Evolutionary conservation across 495 filamentous ascomycete genomes (phyloP), one percentile per base, ranked within the genome.

Genomic region (Eremomyces bilateralis): DNA sequence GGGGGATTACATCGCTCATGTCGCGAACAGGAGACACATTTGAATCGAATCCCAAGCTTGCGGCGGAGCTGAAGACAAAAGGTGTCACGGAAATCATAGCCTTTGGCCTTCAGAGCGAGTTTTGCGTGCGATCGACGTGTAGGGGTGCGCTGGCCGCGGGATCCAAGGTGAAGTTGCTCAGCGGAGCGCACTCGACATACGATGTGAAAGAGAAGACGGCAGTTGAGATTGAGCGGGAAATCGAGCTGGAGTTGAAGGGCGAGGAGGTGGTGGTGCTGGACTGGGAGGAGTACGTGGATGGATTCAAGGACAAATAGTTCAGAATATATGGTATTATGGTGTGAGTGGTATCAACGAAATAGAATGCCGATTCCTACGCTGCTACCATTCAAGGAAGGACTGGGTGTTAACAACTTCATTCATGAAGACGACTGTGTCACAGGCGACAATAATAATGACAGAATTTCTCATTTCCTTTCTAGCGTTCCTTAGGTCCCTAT

Each of bases 111-210:
- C 53, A 56, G 42, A 53, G 51, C 36, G 53, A 56, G 37, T 45
- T 39, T 31, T 56, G 53, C 36, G 53, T 56, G 2, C 35, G 47
- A 34, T 27, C 24, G 5, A 53, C 50, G 1, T 51, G 47, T 30
- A 29, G 12, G 3, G 51, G 51, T 12, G 53, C 51, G 2, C 38
- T 53, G 1, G 37, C 21, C 0, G 47, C 49, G 0, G 50, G 53
- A 0, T 50, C 54, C 34, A 28, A 32, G 1, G 51, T 56, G 3
- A 43, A 41, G 1, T 4, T 56, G 19, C 40, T 56, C 1, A 29
- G 33, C 1, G 51, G 53, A 4, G 53, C 53, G 3, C 53, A 56
- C 34, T 56, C 53, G 4, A 56, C 53, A 4, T 56, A 56, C 31
- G 37, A 50, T 31, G 10, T 1, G n/a, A 35, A 30, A 1, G 41